Conservation (phyloP, 2,329 filamentous ascomycete species). For the Calonectria ilicicola region DNA sequence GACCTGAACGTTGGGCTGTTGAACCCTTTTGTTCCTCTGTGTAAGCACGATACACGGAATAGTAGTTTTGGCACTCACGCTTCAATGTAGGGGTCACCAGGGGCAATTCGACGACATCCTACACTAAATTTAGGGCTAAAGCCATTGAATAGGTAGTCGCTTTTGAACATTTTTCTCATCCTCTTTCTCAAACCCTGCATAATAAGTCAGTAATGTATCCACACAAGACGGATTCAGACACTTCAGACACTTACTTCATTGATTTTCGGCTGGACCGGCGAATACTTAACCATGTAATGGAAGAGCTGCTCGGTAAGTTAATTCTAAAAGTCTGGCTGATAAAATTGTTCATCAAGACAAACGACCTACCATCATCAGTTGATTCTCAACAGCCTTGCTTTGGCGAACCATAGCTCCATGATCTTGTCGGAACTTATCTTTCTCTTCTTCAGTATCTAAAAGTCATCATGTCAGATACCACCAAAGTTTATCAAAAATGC, state of each 20-base stretch:
- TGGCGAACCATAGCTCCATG: not conserved
- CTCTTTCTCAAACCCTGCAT: not conserved
- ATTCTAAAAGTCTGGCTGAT: too few species aligned
- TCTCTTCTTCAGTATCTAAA: not conserved
- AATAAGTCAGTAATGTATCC: not conserved
- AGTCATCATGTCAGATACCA: not conserved
- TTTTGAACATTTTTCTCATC: not conserved
- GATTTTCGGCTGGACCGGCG: not conserved
- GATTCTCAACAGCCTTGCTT: not conserved
- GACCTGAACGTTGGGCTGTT: constrained; percentile 11
- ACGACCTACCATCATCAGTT: not conserved
- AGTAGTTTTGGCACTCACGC: not conserved
- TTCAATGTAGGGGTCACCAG: constrained; percentile 10
- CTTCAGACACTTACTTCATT: not conserved
- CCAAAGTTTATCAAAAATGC: too few species aligned
- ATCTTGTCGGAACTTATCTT: not conserved
- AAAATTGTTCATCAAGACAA: too few species aligned
- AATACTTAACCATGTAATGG: not conserved
- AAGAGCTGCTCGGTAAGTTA: not conserved
- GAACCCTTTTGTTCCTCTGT: not conserved
- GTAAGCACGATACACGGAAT: not conserved
- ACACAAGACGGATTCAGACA: not conserved
- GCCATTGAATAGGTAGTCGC: not conserved
- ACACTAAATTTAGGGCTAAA: not conserved
- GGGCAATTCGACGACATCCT: constrained; percentile 10